Evolutionary conservation across 768 basidiomycete species (phyloP).

Genomic region (Suillus subalutaceus): DNA sequence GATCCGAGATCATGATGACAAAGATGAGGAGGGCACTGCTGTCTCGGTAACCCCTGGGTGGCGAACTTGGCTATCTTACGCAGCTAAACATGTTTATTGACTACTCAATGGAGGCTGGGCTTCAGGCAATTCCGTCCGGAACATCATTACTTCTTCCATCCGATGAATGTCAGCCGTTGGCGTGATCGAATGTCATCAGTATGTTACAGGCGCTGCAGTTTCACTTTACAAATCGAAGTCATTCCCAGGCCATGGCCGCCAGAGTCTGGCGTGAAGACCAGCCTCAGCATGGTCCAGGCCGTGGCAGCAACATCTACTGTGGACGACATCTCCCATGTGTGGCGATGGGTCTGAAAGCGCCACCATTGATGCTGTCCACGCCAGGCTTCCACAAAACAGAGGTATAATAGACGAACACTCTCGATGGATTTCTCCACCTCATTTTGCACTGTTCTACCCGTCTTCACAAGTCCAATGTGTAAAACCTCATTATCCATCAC

Average conservation of each 20-base stretch:
- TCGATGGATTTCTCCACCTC: no score
- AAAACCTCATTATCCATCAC: constrained; percentile 43
- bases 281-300: not conserved
- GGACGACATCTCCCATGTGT: not conserved
- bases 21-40: constrained; percentile 10
- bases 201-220: not conserved
- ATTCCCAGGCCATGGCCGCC: not conserved
- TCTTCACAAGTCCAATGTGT: constrained; percentile 52
- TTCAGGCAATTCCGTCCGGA: not conserved
- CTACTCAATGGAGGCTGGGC: not conserved
- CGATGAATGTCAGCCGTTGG: not conserved
- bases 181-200: not conserved
- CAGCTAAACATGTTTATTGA: constrained; percentile 72
- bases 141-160: not conserved
- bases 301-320: not conserved
- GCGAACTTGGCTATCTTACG: constrained; percentile 11
- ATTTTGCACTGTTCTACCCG: not conserved
- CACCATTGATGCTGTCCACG: not conserved
- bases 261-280: not conserved
- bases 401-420: not conserved
- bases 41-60: constrained; percentile 10
- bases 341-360: not conserved
- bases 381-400: not conserved
- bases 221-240: not conserved
- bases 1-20: constrained; percentile 30